Percentiles rank a stretch among this genome's conserved stretches.
Conservation (phyloP, 768 basidiomycete genomes). For the Myochromella boudieri region DNA sequence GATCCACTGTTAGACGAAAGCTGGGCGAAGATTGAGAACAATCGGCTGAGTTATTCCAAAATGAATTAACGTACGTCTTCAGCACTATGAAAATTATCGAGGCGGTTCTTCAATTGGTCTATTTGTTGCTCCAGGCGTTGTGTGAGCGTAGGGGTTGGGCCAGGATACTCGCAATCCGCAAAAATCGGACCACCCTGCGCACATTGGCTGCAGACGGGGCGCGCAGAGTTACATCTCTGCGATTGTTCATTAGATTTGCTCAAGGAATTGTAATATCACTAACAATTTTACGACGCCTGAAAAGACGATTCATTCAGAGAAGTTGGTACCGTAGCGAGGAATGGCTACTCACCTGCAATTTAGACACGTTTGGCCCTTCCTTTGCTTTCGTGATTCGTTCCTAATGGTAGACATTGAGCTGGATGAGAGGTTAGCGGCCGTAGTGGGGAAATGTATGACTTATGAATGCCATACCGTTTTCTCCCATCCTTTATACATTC, state of each 20-base stretch:
- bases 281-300: too few species aligned
- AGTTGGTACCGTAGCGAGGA: not conserved
- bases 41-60: not conserved
- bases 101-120: not conserved
- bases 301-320: not conserved
- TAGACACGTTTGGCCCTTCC: constrained; percentile 12
- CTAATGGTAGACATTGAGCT: too few species aligned
- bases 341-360: constrained; percentile 16
- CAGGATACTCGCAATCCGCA: not conserved
- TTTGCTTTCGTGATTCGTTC: too few species aligned
- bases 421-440: too few species aligned
- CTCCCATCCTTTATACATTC: too few species aligned
- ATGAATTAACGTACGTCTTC: not conserved
- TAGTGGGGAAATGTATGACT: too few species aligned
- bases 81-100: not conserved
- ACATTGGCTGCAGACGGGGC: not conserved
- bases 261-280: not conserved
- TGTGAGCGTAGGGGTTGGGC: not conserved
- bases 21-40: not conserved
- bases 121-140: not conserved
- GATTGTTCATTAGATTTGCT: not conserved
- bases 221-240: not conserved
- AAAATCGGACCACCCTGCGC: not conserved
- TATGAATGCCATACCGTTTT: too few species aligned
- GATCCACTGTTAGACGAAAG: too few species aligned